A percentile compares a stretch with the other conserved stretches of the same genome.
Evolutionary conservation across 495 filamentous ascomycete species (phyloP).

Genomic region (Talaromyces nanjingensis): DNA sequence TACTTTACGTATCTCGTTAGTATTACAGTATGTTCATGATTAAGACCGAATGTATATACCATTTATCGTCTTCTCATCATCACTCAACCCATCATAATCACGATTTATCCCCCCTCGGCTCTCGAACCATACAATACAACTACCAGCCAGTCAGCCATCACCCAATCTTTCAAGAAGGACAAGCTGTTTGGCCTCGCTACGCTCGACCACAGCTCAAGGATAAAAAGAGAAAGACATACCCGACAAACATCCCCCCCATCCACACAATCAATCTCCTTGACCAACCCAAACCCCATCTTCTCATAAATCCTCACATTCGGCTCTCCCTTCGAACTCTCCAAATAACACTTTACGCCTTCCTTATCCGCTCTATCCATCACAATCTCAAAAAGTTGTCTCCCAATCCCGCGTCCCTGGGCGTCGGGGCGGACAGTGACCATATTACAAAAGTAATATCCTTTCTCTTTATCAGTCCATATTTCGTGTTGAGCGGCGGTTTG

Average conservation of each 20-base stretch:
- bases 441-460: conserved; percentile 62
- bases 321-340: conserved; percentile 53
- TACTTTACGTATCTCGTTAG: too few relatives aligned
- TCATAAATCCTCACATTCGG: conserved; percentile 62
- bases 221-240: conserved; percentile 16
- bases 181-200: too few relatives aligned
- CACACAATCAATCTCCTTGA: conserved; percentile 52
- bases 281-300: conserved; percentile 54
- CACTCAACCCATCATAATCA: not conserved
- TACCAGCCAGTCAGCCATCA: conserved; percentile 21
- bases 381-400: conserved; percentile 46
- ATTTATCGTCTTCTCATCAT: too few relatives aligned
- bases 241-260: conserved; percentile 42
- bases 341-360: conserved; percentile 53
- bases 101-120: conserved; percentile 17
- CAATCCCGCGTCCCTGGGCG: conserved; percentile 51
- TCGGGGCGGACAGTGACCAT: conserved; percentile 58
- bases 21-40: too few relatives aligned
- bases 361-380: conserved; percentile 49
- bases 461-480: conserved; percentile 49
- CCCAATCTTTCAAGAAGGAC: too few relatives aligned
- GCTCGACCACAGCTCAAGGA: too few relatives aligned
- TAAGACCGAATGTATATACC: too few relatives aligned
- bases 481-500: conserved; percentile 48
- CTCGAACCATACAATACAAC: conserved; percentile 29